Base-by-base conservation (phyloP, 2,329 filamentous ascomycete species). In the Aureobasidium sp. region DNA sequence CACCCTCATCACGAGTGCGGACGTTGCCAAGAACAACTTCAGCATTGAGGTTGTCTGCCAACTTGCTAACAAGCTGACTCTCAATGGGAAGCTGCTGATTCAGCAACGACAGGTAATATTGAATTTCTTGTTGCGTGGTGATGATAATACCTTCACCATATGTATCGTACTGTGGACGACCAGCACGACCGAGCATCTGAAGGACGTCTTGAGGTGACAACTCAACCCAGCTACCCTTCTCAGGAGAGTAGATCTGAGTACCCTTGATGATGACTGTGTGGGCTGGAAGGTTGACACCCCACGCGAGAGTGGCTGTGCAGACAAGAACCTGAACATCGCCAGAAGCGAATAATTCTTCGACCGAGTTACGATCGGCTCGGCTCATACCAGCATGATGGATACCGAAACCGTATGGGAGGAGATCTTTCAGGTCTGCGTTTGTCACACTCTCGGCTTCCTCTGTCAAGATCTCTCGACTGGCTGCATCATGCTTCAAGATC, bases 241-340 rank as follows among this genome's bases (percentile, higher is more conserved):
- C 94, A 0, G 94, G 94, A 0, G 94, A 97, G 77, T 99, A 99
- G 22, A 99, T 88, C 71, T 96, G 91, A 0, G 94, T 99, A 61
- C 94, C 94, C 77, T 99, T 99, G 79, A 99, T 99, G 71, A 99
- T 93, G 70, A 99, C 94, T 0, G 94, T 97, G 71, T 99, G 94
- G 2, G 94, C 94, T 5, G 94, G 94, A 71, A 99, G 78, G 75
- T 99, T 99, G 72, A 99, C 94, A 85, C 94, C 94, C 94, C 94
- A 99, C 27, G 94, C 94, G 59, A 99, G 81, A n/a, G 94, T 99
- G 42, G 95, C 93, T 42, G 94, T 99, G 76, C 91, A 97, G 39
- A 97, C 93, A 56, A 99, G 85, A 1, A 99, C 94, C 73, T 97
- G 92, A 40, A 99, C 90, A 35, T 89, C 86, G 64, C 93, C 93